phyloP scores from a whole-genome alignment of 1,139 yeast genomes.

The Sugiyamaella novakii region DNA sequence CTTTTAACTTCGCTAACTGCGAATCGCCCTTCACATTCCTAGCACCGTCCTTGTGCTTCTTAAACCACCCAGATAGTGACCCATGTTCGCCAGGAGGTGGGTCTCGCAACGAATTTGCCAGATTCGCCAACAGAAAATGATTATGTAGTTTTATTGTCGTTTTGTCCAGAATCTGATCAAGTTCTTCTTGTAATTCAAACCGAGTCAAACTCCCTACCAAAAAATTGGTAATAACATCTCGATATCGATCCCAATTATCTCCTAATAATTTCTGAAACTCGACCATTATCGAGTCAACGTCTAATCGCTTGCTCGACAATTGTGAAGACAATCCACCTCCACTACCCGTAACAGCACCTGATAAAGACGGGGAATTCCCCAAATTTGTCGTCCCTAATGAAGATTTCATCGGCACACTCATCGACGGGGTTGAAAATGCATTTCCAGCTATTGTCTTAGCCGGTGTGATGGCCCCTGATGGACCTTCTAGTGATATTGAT shows the following conservation, averaged over 20 bases:
- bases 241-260: slow-evolving; percentile 80
- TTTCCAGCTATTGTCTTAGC: slow-evolving; percentile 16
- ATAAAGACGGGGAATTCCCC: slow-evolving; percentile 6
- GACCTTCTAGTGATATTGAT: neutral
- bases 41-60: slow-evolving; percentile 39
- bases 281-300: slow-evolving; percentile 69
- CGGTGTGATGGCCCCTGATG: slow-evolving; percentile 16
- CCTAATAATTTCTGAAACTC: slow-evolving; percentile 77
- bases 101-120: slow-evolving; percentile 82
- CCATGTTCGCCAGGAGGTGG: slow-evolving; percentile 60
- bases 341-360: slow-evolving; percentile 16
- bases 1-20: slow-evolving; percentile 80
- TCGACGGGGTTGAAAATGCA: slow-evolving; percentile 9
- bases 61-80: slow-evolving; percentile 51
- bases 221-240: slow-evolving; percentile 73
- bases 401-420: slow-evolving; percentile 1
- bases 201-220: slow-evolving; percentile 67
- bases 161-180: slow-evolving; percentile 58
- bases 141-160: slow-evolving; percentile 67
- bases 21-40: slow-evolving; percentile 40
- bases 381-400: neutral
- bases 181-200: slow-evolving; percentile 62
- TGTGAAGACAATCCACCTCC: too few species aligned
- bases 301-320: slow-evolving; percentile 50
- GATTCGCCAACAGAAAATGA: slow-evolving; percentile 72